phyloP scores from a whole-genome alignment of 2,329 filamentous ascomycete genomes.

The Pleoardoris graminearum region DNA sequence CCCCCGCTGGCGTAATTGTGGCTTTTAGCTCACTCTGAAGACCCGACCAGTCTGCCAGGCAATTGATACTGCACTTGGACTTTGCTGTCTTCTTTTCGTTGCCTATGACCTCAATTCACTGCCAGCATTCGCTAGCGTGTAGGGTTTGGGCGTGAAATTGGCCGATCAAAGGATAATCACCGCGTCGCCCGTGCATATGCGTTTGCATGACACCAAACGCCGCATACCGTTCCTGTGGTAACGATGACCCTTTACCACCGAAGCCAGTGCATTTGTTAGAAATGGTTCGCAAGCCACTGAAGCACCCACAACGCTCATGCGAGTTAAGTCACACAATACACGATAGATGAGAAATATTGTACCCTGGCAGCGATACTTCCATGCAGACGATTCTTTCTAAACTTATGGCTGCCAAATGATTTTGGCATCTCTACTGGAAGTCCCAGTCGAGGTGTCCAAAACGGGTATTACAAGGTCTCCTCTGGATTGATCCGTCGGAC shows the following conservation, averaged over 20 bases:
- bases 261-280: neutral
- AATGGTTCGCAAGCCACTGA: neutral
- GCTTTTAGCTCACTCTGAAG: conserved; percentile 19
- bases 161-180: neutral
- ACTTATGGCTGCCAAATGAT: too few species aligned
- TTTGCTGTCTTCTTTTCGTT: conserved; percentile 12
- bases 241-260: conserved; percentile 8
- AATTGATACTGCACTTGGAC: conserved; percentile 13
- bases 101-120: conserved; percentile 5
- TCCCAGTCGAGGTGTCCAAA: neutral
- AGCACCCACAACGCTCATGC: conserved; percentile 3
- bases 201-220: conserved; percentile 25
- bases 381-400: too few species aligned
- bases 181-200: conserved; percentile 12
- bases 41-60: conserved; percentile 19
- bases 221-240: conserved; percentile 16
- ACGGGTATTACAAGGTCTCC: neutral
- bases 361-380: neutral
- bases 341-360: neutral
- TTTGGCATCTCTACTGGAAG: neutral
- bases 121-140: neutral
- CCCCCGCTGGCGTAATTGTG: conserved; percentile 25
- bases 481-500: conserved; percentile 44
- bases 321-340: conserved; percentile 7
- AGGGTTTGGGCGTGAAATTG: too few species aligned